These are phyloP conservation scores for Castanospermum australe DNA, from an alignment of 306 rosid species.

Conservation along the genomic window DNA sequence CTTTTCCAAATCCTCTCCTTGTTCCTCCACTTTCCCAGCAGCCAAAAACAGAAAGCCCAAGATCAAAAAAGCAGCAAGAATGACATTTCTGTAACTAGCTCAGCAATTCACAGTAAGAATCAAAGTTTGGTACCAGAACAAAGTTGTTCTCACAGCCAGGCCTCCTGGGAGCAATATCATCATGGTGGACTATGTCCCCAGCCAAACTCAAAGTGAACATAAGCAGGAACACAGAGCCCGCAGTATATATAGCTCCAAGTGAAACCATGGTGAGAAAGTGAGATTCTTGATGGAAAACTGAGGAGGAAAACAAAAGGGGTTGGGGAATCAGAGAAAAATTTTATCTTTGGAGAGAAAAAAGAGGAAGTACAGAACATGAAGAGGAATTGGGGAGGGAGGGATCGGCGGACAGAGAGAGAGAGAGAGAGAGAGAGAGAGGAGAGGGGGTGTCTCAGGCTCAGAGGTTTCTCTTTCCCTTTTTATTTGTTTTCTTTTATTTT, in stretches of 20 bases:
- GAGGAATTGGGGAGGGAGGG: conserved; percentile 31
- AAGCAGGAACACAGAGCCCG: conserved; percentile 41
- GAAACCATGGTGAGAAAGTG: conserved; percentile 48
- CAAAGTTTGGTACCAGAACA: conserved; percentile 67
- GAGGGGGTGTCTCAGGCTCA: neutral
- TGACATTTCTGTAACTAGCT: conserved; percentile 1
- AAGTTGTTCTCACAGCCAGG: conserved; percentile 95
- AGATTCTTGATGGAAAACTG: neutral
- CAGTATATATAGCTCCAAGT: conserved; percentile 27
- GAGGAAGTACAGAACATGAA: conserved; percentile 3
- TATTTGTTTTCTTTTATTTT: neutral
- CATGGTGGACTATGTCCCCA: conserved; percentile 91
- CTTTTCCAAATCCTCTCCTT: neutral
- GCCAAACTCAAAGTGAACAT: conserved; percentile 47
- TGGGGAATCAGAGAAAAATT: conserved; percentile 33
- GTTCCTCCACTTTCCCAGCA: conserved; percentile 26
- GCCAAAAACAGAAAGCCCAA: conserved; percentile 22
- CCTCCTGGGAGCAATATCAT: conserved; percentile 62
- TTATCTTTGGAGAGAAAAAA: conserved; percentile 20
- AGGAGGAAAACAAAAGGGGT: conserved; percentile 22
- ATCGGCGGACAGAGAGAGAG: neutral
- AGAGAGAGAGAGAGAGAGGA: neutral
- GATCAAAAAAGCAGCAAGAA: neutral
- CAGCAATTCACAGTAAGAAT: neutral
- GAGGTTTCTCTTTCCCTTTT: neutral